Conservation (phyloP, 495 filamentous ascomycete species). For the Aspergillus asperescens region DNA sequence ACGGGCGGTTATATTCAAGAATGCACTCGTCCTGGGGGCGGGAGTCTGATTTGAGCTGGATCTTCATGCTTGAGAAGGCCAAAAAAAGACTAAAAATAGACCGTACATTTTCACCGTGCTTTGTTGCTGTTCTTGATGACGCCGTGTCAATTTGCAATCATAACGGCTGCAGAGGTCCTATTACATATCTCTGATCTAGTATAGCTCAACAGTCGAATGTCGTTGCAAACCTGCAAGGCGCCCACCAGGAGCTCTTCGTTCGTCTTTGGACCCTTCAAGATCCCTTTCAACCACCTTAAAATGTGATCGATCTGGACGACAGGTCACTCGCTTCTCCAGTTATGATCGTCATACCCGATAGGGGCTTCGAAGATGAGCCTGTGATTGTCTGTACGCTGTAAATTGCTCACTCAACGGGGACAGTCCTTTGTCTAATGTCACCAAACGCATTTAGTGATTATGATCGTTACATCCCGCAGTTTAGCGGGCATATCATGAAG, state of each 20-base stretch:
- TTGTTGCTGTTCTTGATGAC: not conserved
- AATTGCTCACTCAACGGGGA: not conserved
- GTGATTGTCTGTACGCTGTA: not conserved
- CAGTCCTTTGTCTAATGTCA: not conserved
- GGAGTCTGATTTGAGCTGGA: not conserved
- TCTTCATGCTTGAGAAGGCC: not conserved
- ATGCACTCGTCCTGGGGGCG: not conserved
- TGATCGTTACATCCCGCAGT: not conserved
- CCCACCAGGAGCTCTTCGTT: not conserved
- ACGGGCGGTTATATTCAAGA: conserved; percentile 2
- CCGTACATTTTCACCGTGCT: not conserved
- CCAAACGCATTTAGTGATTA: not conserved
- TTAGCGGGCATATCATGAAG: not conserved
- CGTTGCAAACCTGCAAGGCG: not conserved
- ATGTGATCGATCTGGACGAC: conserved; percentile 2
- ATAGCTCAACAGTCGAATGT: not conserved
- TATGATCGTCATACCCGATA: not conserved
- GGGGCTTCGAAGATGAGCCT: not conserved
- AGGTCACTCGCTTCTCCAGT: not conserved
- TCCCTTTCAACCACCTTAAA: not conserved
- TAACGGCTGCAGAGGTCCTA: not conserved
- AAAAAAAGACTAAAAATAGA: not conserved
- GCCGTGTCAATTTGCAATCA: not conserved
- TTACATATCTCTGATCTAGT: not conserved
- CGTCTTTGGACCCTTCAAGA: not conserved